phyloP scores from a whole-genome alignment of 2,329 filamentous ascomycete species.

The Proliferodiscus dingleyae region DNA sequence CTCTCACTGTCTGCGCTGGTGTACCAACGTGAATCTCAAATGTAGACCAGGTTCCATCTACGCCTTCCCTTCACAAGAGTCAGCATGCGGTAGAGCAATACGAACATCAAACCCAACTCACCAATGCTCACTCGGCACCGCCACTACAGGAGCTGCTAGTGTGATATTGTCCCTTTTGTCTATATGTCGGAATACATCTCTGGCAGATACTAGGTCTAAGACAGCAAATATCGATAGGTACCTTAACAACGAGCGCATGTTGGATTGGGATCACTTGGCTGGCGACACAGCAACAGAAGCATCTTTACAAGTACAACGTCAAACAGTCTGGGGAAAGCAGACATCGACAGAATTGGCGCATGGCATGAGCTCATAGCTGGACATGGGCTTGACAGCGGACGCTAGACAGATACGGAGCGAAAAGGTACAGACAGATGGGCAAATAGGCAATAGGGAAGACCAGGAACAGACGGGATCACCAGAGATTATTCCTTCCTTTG shows the following conservation, averaged over 20 bases:
- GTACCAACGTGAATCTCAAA: slow-evolving; percentile 37
- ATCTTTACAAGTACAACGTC: background rate
- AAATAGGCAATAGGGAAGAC: background rate
- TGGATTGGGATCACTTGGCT: background rate
- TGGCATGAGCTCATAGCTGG: slow-evolving; percentile 14
- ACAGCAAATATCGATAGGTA: slow-evolving; percentile 1
- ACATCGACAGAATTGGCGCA: background rate
- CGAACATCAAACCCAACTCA: no score
- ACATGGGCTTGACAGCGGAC: background rate
- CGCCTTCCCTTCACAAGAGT: slow-evolving; percentile 27
- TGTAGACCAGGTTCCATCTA: slow-evolving; percentile 38
- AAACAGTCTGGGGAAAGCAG: background rate
- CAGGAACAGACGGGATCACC: slow-evolving; percentile 3
- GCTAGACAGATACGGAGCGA: background rate
- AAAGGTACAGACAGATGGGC: no score
- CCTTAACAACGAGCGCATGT: slow-evolving; percentile 18
- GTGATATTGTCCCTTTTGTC: no score
- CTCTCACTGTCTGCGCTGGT: slow-evolving; percentile 34
- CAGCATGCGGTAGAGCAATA: background rate
- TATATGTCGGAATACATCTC: no score
- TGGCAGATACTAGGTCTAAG: no score
- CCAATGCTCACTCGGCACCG: slow-evolving; percentile 18
- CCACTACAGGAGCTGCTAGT: slow-evolving; percentile 17
- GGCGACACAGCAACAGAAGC: background rate
- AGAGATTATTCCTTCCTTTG: background rate